phyloP scores from a whole-genome alignment of 202 grass and related monocot species.

The Carex arenaria region DNA sequence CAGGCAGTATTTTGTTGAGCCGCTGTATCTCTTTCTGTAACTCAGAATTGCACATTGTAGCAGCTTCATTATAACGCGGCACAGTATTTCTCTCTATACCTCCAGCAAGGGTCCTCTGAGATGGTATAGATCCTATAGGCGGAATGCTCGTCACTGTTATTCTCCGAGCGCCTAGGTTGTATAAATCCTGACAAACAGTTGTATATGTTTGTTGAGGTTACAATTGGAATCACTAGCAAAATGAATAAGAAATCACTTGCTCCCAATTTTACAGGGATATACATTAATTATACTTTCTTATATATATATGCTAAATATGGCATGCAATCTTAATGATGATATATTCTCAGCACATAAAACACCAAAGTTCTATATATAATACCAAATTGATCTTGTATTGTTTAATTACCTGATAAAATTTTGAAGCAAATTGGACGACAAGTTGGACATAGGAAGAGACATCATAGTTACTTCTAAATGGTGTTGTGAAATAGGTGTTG shows the following conservation, averaged over 20 bases:
- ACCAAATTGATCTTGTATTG: not conserved
- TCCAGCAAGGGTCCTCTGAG: conserved; percentile 70
- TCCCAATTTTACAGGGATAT: not conserved
- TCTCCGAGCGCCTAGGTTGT: conserved; percentile 39
- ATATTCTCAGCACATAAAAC: not conserved
- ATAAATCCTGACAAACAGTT: conserved; percentile 35
- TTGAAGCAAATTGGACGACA: conserved; percentile 55
- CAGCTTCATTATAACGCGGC: conserved; percentile 58
- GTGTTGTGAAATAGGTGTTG: conserved; percentile 85
- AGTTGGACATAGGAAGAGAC: conserved; percentile 69
- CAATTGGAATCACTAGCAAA: not conserved
- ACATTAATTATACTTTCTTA: not conserved
- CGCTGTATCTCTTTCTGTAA: conserved; percentile 50
- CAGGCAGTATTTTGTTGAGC: conserved; percentile 49
- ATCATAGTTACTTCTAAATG: conserved; percentile 66
- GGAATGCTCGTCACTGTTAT: conserved; percentile 43
- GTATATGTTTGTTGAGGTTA: not conserved
- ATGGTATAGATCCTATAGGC: conserved; percentile 71
- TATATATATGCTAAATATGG: not conserved
- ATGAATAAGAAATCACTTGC: not conserved
- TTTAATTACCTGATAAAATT: conserved; percentile 50
- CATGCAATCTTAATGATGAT: not conserved
- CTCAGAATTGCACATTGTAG: conserved; percentile 46
- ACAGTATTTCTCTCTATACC: conserved; percentile 60
- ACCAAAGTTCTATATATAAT: not conserved